A percentile compares a stretch with the other conserved stretches of the same genome.
Evolutionary conservation across 1,284 basidiomycete genomes (phyloP).

Genomic region (Papiliotrema laurentii): DNA sequence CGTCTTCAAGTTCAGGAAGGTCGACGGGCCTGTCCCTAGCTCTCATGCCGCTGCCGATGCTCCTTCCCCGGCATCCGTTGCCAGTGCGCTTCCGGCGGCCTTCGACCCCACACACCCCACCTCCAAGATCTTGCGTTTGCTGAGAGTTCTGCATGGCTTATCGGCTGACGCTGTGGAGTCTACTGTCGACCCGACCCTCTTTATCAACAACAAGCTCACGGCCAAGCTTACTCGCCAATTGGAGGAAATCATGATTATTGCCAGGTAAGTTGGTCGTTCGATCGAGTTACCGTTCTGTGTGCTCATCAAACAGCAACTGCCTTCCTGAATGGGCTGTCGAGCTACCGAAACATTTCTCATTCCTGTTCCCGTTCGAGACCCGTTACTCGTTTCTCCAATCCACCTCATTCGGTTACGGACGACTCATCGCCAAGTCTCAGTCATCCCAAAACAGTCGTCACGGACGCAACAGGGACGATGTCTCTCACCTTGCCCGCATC

Average conservation of each 20-base stretch:
- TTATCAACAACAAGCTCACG: conserved; percentile 96
- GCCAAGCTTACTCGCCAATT: conserved; percentile 97
- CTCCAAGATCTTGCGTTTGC: conserved; percentile 82
- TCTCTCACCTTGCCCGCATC: conserved; percentile 84
- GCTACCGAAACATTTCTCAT: conserved; percentile 89
- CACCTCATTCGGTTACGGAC: conserved; percentile 93
- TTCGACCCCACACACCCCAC: conserved; percentile 80
- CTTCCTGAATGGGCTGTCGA: conserved; percentile 95
- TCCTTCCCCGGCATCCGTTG: conserved; percentile 36
- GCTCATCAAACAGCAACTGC: conserved; percentile 62
- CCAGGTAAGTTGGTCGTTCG: conserved; percentile 58
- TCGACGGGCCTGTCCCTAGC: conserved; percentile 67
- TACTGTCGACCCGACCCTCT: conserved; percentile 62
- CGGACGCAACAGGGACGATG: conserved; percentile 76
- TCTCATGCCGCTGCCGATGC: conserved; percentile 25
- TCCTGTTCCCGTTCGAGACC: conserved; percentile 97
- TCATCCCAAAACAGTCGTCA: conserved; percentile 70
- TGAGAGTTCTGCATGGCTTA: conserved; percentile 80
- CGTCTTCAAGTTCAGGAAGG: conserved; percentile 84
- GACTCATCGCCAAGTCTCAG: conserved; percentile 85
- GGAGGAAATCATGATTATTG: conserved; percentile 98
- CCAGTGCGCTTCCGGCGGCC: conserved; percentile 56
- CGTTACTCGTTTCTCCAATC: conserved; percentile 95
- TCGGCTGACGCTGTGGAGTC: conserved; percentile 53
- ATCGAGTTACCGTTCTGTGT: background rate